phyloP scores from a whole-genome alignment of 345 rosid genomes.

The Streptanthus diversifolius region DNA sequence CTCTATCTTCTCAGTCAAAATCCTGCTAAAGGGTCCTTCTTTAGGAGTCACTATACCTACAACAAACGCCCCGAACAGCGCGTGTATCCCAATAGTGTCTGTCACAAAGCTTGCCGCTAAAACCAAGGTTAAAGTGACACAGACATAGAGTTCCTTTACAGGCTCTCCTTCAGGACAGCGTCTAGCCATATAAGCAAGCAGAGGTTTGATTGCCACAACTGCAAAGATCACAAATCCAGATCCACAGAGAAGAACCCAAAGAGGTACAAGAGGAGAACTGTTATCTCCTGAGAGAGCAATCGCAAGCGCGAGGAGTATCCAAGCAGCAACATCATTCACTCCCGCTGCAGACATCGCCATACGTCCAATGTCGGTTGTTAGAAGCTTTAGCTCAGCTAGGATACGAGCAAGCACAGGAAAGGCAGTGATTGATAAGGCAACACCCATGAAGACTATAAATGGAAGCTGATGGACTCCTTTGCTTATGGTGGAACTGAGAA shows the following conservation, averaged over 20 bases:
- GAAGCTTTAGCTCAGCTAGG: conserved; percentile 50
- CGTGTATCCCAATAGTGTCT: conserved; percentile 54
- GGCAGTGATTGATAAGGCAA: conserved; percentile 51
- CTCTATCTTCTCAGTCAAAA: conserved; percentile 45
- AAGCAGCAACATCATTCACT: conserved; percentile 48
- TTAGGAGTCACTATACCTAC: conserved; percentile 53
- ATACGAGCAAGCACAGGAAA: conserved; percentile 55
- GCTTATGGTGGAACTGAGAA: conserved; percentile 36
- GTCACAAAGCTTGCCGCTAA: conserved; percentile 52
- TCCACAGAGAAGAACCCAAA: conserved; percentile 49
- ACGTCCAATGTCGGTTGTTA: conserved; percentile 49
- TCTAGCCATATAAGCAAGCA: conserved; percentile 34
- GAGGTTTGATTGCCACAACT: conserved; percentile 34
- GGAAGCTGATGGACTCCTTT: conserved; percentile 33
- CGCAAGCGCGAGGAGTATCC: conserved; percentile 50
- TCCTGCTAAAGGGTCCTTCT: conserved; percentile 37
- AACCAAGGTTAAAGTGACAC: conserved; percentile 45
- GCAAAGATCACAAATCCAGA: conserved; percentile 44
- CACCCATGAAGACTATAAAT: conserved; percentile 50
- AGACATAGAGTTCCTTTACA: conserved; percentile 44
- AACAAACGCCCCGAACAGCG: conserved; percentile 53
- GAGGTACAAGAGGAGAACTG: conserved; percentile 35
- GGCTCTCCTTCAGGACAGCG: conserved; percentile 38
- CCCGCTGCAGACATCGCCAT: conserved; percentile 56
- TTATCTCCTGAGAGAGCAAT: conserved; percentile 46